phyloP scores from a whole-genome alignment of 1,284 basidiomycete species.

The Termitomyces sp. region DNA sequence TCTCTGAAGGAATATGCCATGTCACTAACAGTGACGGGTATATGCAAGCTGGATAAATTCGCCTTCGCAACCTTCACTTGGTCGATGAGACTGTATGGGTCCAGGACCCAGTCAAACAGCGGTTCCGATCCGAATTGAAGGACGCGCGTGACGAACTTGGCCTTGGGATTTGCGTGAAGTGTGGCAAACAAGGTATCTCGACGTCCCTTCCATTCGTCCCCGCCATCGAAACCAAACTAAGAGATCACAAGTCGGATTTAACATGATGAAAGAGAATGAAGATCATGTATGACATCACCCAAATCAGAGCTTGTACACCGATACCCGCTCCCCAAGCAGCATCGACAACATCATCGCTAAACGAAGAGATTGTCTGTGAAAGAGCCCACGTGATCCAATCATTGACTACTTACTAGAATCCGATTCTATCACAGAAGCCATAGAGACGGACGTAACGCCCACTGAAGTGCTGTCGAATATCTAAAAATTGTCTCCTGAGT shows the following conservation, averaged over 20 bases:
- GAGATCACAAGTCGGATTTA: neutral
- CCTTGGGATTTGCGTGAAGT: constrained; percentile 59
- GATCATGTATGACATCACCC: constrained; percentile 37
- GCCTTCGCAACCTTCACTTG: constrained; percentile 50
- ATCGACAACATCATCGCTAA: constrained; percentile 61
- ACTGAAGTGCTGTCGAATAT: constrained; percentile 56
- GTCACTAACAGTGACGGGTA: constrained; percentile 63
- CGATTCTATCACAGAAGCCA: constrained; percentile 55
- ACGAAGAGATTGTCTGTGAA: constrained; percentile 1
- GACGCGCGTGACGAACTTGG: constrained; percentile 61
- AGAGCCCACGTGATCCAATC: neutral
- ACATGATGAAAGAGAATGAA: neutral
- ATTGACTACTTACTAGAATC: constrained; percentile 52
- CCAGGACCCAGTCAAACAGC: constrained; percentile 58
- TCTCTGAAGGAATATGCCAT: constrained; percentile 44
- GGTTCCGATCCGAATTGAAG: constrained; percentile 76
- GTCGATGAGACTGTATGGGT: constrained; percentile 44
- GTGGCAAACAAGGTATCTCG: constrained; percentile 50
- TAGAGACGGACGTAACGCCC: constrained; percentile 72
- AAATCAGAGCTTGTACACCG: constrained; percentile 71
- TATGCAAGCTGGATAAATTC: constrained; percentile 47
- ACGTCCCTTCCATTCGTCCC: constrained; percentile 49
- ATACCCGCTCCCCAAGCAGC: constrained; percentile 68
- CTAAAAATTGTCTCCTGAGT: constrained; percentile 54
- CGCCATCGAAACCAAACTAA: constrained; percentile 61